Base-by-base conservation (phyloP, 805 yeast species). In the Spathaspora passalidarum region DNA sequence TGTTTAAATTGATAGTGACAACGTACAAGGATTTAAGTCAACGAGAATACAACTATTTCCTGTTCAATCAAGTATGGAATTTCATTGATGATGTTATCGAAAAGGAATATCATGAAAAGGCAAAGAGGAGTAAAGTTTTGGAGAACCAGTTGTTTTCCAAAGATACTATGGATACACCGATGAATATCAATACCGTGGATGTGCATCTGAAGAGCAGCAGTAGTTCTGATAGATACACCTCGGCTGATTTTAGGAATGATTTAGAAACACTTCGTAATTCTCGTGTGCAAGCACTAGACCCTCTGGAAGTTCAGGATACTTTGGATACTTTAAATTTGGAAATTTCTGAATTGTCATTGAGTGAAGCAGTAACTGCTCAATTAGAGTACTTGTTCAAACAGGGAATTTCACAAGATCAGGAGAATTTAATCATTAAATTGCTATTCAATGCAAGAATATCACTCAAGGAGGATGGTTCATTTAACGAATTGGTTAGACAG, bases 151-250 rank as follows among this genome's bases (percentile, higher is more conserved):
- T 57, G 32, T 55, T 57, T 54, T 49, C 56, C 5, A 50, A 62
- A 45, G 63, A 61, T 9, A 57, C 60, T 2, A 56, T 54, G 3
- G 74, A 68, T 7, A 64, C 73, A 1, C 75, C 75, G 0, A 55
- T 69, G 61, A 63, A 59, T 32, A 58, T 66, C 2, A 58, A 52
- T 39, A 51, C 57, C 0, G 57, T 52, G 2, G 56, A 55, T 20
- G 11, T 20, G 5, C 14, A 29, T 13, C 6, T 11, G 34, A 10
- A 8, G 7, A 35, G 18, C 17, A 38, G 16, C 19, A 17, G 20
- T 18, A 11, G 32, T 11, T 6, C n/a, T 11, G 46, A 44, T 5
- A 29, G 44, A 21, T 48, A 48, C 32, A 39, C 50, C 2, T 42
- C 49, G 4, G 56, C 53, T 11, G 59, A 55, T 8, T 68, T 70